phyloP scores from a whole-genome alignment of 176 grass and related monocot genomes.

The Pontederia crassipes region DNA sequence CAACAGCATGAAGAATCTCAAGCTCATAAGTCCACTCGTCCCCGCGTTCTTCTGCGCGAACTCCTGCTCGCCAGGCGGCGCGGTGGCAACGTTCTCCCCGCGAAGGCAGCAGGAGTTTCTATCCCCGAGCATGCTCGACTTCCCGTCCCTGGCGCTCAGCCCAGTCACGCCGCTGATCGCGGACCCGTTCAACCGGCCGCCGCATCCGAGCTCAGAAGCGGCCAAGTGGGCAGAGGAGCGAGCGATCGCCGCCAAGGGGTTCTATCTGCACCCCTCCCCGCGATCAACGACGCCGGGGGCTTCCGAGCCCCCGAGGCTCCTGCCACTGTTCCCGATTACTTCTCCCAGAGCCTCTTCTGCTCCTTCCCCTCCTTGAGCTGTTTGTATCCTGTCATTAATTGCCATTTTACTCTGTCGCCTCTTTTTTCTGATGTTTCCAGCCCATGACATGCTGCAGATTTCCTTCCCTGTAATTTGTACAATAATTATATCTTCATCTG shows the following conservation, averaged over 20 bases:
- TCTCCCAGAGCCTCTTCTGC: constrained; percentile 28
- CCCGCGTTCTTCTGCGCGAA: constrained; percentile 19
- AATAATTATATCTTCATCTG: too few relatives aligned
- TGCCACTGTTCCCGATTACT: constrained; percentile 75
- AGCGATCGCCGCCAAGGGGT: constrained; percentile 88
- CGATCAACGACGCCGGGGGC: constrained; percentile 21
- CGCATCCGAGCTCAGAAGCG: constrained; percentile 46
- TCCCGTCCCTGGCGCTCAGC: constrained; percentile 62
- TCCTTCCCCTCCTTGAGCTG: too few relatives aligned
- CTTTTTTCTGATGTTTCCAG: too few relatives aligned
- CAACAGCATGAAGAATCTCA: constrained; percentile 58
- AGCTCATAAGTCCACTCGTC: constrained; percentile 60
- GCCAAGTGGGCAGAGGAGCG: constrained; percentile 69
- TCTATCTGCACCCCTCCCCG: constrained; percentile 81
- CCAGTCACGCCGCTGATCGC: constrained; percentile 58
- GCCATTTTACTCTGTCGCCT: too few relatives aligned
- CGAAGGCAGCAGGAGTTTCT: constrained; percentile 31
- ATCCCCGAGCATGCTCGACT: constrained; percentile 74
- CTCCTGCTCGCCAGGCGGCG: not conserved
- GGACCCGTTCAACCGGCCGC: constrained; percentile 26
- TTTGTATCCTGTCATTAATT: too few relatives aligned
- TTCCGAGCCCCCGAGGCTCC: constrained; percentile 46
- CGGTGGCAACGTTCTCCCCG: constrained; percentile 30
- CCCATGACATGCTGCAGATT: too few relatives aligned
- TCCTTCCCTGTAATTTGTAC: too few relatives aligned